Base-by-base conservation (phyloP, 805 yeast genomes). In the Ogataea naganishii region DNA sequence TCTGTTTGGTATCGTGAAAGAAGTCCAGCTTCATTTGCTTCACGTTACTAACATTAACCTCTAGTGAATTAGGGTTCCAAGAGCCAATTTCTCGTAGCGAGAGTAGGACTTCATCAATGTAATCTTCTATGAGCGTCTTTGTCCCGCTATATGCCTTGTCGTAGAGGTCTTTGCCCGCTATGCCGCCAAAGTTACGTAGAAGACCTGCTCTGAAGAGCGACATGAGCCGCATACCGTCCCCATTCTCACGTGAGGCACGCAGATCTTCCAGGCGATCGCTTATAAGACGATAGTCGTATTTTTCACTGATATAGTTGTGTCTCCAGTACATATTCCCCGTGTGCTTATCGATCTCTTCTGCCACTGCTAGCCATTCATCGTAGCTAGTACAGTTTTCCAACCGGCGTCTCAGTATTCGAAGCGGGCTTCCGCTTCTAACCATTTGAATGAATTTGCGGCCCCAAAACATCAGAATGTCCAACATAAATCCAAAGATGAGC, bases 181-280 rank as follows among this genome's bases (percentile, higher is more conserved):
- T 84, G 1, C 95, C 94, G 6, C 95, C 97, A 59, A 89, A 82
- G 49, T 92, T 92, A 23, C 98, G 60, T 20, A 92, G 60, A 46
- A 86, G 68, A 0, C 96, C 95, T 0, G 94, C 80, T 23, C 95
- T 59, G 26, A 89, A 66, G 22, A 80, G 58, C 14, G 80, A 75
- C 57, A 80, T 66, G 13, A 86, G 59, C 20, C 63, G 56, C 14
- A 63, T 64, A 2, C 75, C 60, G 49, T 86, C 84, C 10, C 66
- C 66, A 6, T 62, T 60, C 17, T 64, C 58, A 28, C 92, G 52
- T 1, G 94, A 86, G 14, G 67, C 66, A 27, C 68, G 60, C 27
- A 92, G 53, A 16, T 67, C 64, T 30, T 75, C 69, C 38, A 80
- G 62, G 33, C 96, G 66, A 33, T 81, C 86, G 23, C 82, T 70